Conservation (phyloP, 768 basidiomycete genomes). For the Leccinum boreale region DNA sequence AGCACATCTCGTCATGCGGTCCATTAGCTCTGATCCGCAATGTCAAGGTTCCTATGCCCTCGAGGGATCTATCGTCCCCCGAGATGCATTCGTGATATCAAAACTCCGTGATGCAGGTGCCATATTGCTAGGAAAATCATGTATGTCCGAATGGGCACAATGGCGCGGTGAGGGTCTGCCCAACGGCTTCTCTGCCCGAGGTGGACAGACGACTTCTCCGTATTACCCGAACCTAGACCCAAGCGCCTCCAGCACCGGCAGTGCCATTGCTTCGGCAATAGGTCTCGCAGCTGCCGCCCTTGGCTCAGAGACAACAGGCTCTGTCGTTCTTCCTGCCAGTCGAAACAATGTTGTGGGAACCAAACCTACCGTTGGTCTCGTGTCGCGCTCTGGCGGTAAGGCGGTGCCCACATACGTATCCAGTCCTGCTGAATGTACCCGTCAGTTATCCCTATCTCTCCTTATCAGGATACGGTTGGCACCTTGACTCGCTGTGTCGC, state of each 20-base stretch:
- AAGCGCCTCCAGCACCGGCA: constrained; percentile 41
- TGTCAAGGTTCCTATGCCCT: constrained; percentile 35
- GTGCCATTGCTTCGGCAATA: constrained; percentile 41
- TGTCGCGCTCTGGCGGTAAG: constrained; percentile 37
- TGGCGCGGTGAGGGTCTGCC: constrained; percentile 36
- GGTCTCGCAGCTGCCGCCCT: constrained; percentile 43
- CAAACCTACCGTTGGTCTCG: constrained; percentile 42
- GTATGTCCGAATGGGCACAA: constrained; percentile 42
- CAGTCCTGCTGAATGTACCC: not conserved
- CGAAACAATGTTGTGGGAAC: constrained; percentile 44
- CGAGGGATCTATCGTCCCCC: constrained; percentile 36
- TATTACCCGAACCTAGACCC: constrained; percentile 43
- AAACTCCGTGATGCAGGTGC: constrained; percentile 33
- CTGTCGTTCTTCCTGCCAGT: constrained; percentile 42
- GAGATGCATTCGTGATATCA: constrained; percentile 33
- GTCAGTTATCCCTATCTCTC: constrained; percentile 46
- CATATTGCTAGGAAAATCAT: constrained; percentile 42
- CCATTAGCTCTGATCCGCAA: not conserved
- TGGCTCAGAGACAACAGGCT: constrained; percentile 49
- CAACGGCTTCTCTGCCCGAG: constrained; percentile 44
- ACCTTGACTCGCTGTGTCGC: constrained; percentile 35
- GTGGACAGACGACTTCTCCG: constrained; percentile 41
- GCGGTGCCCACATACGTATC: not conserved
- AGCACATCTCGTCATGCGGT: constrained; percentile 27
- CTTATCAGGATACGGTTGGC: constrained; percentile 40